Evolutionary conservation across 2,329 filamentous ascomycete species (phyloP).

Genomic region (Alternaria metachromatica): DNA sequence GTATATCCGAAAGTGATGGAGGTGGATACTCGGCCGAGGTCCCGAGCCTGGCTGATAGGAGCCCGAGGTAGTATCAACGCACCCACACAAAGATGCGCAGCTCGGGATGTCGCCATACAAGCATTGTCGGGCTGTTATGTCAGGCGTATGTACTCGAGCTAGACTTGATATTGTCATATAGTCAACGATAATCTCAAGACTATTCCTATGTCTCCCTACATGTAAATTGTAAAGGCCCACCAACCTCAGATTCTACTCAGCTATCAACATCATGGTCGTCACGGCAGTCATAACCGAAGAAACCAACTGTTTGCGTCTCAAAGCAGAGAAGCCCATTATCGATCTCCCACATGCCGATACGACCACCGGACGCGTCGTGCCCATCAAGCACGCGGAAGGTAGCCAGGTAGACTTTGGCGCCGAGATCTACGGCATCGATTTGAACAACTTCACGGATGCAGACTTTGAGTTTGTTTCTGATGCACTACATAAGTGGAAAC

Average conservation of each 20-base stretch:
- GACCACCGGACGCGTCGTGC: constrained; percentile 8
- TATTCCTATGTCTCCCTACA: not conserved
- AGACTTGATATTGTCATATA: not conserved
- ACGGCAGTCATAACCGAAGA: not conserved
- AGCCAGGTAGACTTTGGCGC: constrained; percentile 16
- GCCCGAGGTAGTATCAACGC: not conserved
- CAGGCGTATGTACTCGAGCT: not conserved
- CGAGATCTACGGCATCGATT: constrained; percentile 16
- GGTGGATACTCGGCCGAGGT: not conserved
- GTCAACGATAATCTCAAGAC: not conserved
- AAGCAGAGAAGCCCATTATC: not conserved
- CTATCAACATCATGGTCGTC: not conserved
- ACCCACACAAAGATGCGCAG: not conserved
- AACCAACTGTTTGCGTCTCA: not conserved
- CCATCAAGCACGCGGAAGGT: constrained; percentile 3
- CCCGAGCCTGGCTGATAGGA: not conserved
- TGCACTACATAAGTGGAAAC: constrained; percentile 10
- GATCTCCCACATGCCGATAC: constrained; percentile 9
- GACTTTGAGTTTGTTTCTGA: constrained; percentile 16
- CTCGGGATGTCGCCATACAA: not conserved
- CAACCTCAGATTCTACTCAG: not conserved
- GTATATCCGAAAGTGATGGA: not conserved
- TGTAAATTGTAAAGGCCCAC: accelerated
- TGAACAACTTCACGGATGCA: constrained; percentile 18
- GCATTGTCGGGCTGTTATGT: accelerated